phyloP scores from a whole-genome alignment of 2,329 filamentous ascomycete genomes.

The Erysiphe neolycopersici region DNA sequence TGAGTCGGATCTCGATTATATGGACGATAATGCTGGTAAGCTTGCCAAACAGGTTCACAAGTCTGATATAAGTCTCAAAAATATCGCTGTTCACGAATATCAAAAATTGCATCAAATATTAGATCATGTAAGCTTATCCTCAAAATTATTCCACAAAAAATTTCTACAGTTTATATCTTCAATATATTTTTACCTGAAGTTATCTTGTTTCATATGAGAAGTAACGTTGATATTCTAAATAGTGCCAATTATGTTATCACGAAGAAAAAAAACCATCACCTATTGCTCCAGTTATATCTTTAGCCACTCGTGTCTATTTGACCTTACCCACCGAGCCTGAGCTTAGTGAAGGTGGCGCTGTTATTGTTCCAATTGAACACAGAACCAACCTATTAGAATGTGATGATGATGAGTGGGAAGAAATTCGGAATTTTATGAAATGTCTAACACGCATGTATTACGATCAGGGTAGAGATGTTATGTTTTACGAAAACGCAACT shows the following conservation, averaged over 20 bases:
- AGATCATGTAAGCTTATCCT: constrained; percentile 22
- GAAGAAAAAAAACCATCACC: constrained; percentile 57
- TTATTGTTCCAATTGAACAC: constrained; percentile 75
- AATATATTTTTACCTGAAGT: not conserved
- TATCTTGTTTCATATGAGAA: not conserved
- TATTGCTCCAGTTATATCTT: constrained; percentile 57
- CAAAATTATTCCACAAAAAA: no score
- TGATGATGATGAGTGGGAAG: constrained; percentile 98
- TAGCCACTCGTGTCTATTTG: constrained; percentile 65
- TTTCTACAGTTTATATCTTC: not conserved
- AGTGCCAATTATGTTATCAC: constrained; percentile 72
- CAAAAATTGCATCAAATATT: constrained; percentile 71
- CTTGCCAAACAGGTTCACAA: constrained; percentile 71
- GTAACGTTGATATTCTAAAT: not conserved
- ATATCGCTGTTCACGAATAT: constrained; percentile 64
- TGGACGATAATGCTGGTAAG: constrained; percentile 87
- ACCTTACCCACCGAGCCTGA: constrained; percentile 80
- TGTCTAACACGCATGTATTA: constrained; percentile 81
- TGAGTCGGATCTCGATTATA: constrained; percentile 78
- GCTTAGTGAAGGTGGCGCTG: constrained; percentile 53
- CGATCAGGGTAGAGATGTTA: constrained; percentile 67
- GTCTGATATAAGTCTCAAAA: constrained; percentile 67
- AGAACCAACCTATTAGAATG: constrained; percentile 82
- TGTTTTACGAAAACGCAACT: constrained; percentile 96
- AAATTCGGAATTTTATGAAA: constrained; percentile 98